phyloP scores from a whole-genome alignment of 1,139 yeast species.

The Protomyces gravidus region DNA sequence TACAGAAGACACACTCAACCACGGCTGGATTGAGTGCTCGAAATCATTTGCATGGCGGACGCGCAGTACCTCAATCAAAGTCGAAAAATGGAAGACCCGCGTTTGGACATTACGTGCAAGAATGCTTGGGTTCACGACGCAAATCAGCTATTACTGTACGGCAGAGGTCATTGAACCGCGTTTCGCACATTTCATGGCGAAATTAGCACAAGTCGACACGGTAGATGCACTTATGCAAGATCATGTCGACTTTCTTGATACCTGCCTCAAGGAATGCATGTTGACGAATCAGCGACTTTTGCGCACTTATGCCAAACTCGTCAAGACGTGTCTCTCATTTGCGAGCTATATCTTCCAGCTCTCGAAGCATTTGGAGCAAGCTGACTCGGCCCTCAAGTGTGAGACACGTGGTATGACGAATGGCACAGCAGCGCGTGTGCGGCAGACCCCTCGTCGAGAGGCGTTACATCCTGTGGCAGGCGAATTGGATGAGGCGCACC shows the following conservation, averaged over 20 bases:
- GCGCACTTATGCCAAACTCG: slow-evolving; percentile 44
- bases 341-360: slow-evolving; percentile 54
- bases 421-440: slow-evolving; percentile 42
- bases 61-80: slow-evolving; percentile 44
- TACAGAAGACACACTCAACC: slow-evolving; percentile 56
- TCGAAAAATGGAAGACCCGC: slow-evolving; percentile 56
- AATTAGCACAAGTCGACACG: slow-evolving; percentile 43
- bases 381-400: slow-evolving; percentile 52
- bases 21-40: slow-evolving; percentile 70
- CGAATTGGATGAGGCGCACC: slow-evolving; percentile 44
- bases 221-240: slow-evolving; percentile 51
- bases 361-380: slow-evolving; percentile 53
- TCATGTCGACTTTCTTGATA: slow-evolving; percentile 59
- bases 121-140: slow-evolving; percentile 58
- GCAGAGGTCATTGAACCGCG: slow-evolving; percentile 60
- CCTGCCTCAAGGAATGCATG: slow-evolving; percentile 63
- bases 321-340: slow-evolving; percentile 47
- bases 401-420: slow-evolving; percentile 52
- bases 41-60: slow-evolving; percentile 66
- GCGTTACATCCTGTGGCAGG: slow-evolving; percentile 3
- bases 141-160: slow-evolving; percentile 55
- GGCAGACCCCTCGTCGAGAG: not conserved
- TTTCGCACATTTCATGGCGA: slow-evolving; percentile 46
- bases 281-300: slow-evolving; percentile 59
- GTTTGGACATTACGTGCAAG: slow-evolving; percentile 57